Evolutionary conservation across 2,329 filamentous ascomycete species (phyloP), one percentile per base, ranked within the genome.

Genomic region (Penicillium olsonii): DNA sequence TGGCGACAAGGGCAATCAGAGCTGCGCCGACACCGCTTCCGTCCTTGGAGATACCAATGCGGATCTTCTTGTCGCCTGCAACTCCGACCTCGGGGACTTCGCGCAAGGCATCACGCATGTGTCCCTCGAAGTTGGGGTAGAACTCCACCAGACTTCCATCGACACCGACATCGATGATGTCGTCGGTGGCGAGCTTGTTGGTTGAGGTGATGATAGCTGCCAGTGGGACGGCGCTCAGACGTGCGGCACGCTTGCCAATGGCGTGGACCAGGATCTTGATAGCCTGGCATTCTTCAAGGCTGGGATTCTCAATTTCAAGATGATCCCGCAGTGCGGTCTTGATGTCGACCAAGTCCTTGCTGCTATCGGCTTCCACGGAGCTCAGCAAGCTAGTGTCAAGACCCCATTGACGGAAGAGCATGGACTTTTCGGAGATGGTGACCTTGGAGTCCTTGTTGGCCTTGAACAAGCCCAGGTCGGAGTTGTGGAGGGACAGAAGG

Each of bases 41-140:
- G 68, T 99, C 94, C 79, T 96, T 96, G 54, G 94, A 94, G 65
- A 97, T 94, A 18, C 92, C 94, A 64, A 99, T 96, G 49, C 90
- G 82, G 57, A 99, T 88, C 73, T 85, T 88, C 74, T 88, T 87
- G 57, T 95, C 91, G 10, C 92, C 91, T 49, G 81, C 77, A 38
- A 78, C 75, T 4, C 92, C 92, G 62, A 97, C 88, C 53, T 87
- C 84, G 14, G 90, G 81, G 45, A 96, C 84, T 48, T 83, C 84
- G 42, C 84, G 77, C 51, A 97, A 78, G 6, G 89, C 89, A 66
- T 95, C 88, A 54, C 92, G 83, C 55, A 97, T 87, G 77, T 94
- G 88, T 48, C 88, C 86, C 57, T 94, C 85, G 74, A 96, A 99
- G 65, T 85, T 86, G 8, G 94, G 94, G 71, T 97, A 97, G 75